phyloP scores from a whole-genome alignment of 352 stramenopile genomes.

The Pythium inflatum region DNA sequence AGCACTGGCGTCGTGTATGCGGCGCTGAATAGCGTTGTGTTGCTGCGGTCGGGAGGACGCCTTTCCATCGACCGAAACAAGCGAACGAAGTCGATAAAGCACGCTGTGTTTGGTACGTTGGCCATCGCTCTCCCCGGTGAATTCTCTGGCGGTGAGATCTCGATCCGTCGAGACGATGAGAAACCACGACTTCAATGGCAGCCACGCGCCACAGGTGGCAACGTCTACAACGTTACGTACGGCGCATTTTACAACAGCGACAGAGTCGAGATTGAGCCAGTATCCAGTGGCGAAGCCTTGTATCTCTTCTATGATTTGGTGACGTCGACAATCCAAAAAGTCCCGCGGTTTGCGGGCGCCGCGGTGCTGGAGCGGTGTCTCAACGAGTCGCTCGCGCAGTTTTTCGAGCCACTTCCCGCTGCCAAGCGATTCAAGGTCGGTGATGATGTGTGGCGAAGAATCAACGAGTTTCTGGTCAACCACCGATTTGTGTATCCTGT shows the following conservation, averaged over 20 bases:
- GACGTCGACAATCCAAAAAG: conserved; percentile 1
- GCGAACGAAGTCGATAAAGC: neutral
- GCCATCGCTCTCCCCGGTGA: neutral
- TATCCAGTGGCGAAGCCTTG: neutral
- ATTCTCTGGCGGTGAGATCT: neutral
- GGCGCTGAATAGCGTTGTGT: neutral
- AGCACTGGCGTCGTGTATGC: neutral
- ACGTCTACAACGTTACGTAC: neutral
- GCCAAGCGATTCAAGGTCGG: neutral
- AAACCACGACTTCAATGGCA: neutral
- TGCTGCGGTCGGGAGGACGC: neutral
- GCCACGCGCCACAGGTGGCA: neutral
- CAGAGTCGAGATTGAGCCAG: neutral
- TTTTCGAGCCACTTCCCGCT: neutral
- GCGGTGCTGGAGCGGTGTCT: neutral
- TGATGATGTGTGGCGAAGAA: conserved; percentile 1
- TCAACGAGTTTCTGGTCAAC: neutral
- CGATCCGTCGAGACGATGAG: neutral
- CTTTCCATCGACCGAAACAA: neutral
- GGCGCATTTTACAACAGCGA: conserved; percentile 1
- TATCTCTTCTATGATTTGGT: conserved; percentile 18
- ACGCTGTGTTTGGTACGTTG: neutral
- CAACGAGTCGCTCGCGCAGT: neutral
- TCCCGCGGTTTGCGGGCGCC: conserved; percentile 7
- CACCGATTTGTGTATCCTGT: neutral